Base-by-base conservation (phyloP, 176 grass and related monocot species). In the Oryza glaberrima region DNA sequence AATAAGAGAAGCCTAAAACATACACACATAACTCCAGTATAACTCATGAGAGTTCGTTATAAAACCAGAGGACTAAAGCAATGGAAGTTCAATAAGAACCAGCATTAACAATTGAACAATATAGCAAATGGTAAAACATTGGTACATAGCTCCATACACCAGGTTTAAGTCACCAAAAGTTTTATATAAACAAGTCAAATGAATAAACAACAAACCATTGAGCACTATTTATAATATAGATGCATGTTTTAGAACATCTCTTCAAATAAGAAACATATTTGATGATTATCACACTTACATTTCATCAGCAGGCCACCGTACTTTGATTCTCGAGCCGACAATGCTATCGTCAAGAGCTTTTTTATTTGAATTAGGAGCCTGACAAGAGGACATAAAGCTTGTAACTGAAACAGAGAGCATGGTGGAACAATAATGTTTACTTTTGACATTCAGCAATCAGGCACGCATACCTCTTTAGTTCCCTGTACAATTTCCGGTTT, bases 301-400 rank as follows among this genome's bases (percentile, higher is more conserved):
- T 81, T 98, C 65, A 22, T 98, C 96, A 51, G 89, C 81, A 2
- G 96, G 89, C 93, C 91, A 98, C 96, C 96, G 95, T 54, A 95
- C 93, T 94, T 90, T 88, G 65, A 98, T 81, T 79, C 83, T 98
- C 60, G 82, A 75, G 19, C 89, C 93, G 54, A 98, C 56, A 76
- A 98, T 79, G 34, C 72, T 90, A 56, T 66, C 75, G 75, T 89
- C 88, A 66, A 83, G 67, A 40, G 74, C 80, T 77, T 82, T 94
- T n/a, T 54, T 72, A 82, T 83, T 89, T 73, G 80, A 80, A 45
- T 22, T 51, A 78, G 85, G 69, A 74, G 35, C 78, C 95, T 98
- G 67, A 9, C 70, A 84, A 82, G 30, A 72, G 6, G 22, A 86
- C 28, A 67, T 17, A 65, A 81, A 10, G 13, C 49, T 38, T 82